phyloP scores from a whole-genome alignment of 176 grass and related monocot genomes.

The Cocos nucifera region DNA sequence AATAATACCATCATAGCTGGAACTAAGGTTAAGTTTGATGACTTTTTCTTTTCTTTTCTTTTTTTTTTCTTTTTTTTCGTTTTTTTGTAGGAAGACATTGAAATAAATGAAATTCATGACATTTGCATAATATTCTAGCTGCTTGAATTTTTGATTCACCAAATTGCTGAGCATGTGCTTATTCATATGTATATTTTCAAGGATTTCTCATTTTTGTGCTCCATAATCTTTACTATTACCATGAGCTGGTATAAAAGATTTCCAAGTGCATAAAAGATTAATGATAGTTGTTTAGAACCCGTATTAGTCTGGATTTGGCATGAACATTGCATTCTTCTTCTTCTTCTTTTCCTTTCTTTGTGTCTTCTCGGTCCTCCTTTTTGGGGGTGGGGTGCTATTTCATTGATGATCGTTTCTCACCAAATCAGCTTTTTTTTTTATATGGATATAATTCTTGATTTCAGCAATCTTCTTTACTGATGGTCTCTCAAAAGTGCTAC shows the following conservation, averaged over 20 bases:
- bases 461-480: conserved; percentile 57
- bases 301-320: too few relatives aligned
- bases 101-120: neutral
- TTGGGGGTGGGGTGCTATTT: neutral
- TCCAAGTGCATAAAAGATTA: too few relatives aligned
- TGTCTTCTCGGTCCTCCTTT: neutral
- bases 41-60: neutral
- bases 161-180: too few relatives aligned
- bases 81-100: conserved; percentile 1
- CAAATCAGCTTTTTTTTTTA: conserved; percentile 18
- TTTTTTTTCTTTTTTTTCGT: too few relatives aligned
- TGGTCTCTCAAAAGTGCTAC: conserved; percentile 53
- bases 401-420: conserved; percentile 5
- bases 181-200: too few relatives aligned
- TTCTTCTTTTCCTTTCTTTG: too few relatives aligned
- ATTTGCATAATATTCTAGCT: neutral
- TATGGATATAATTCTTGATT: conserved; percentile 19
- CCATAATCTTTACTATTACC: too few relatives aligned
- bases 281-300: too few relatives aligned
- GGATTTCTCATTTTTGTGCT: too few relatives aligned
- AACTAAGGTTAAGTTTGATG: conserved; percentile 50
- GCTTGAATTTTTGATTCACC: neutral
- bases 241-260: too few relatives aligned
- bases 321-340: too few relatives aligned
- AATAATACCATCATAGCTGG: conserved; percentile 56